These are phyloP conservation scores for Cutaneotrichosporon sp. DNA, from an alignment of 1,284 basidiomycete genomes.

Conservation along the genomic window DNA sequence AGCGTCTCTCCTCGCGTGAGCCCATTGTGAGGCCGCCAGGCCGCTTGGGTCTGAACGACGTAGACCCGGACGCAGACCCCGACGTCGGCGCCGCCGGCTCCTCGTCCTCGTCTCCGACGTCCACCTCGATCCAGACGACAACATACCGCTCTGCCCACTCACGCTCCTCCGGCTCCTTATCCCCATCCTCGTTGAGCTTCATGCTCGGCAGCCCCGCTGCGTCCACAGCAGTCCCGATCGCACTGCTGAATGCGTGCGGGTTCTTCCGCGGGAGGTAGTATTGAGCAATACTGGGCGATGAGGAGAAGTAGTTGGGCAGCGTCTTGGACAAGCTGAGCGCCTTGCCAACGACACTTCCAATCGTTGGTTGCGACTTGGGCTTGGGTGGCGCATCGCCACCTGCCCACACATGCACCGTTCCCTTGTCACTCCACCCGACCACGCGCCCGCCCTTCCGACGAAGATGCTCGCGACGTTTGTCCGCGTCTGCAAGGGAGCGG, in stretches of 20 bases:
- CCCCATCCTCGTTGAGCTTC: slow-evolving; percentile 37
- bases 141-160: slow-evolving; percentile 68
- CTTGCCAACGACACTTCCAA: slow-evolving; percentile 66
- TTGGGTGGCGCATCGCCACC: slow-evolving; percentile 26
- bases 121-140: slow-evolving; percentile 72
- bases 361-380: slow-evolving; percentile 49
- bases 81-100: slow-evolving; percentile 10
- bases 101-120: slow-evolving; percentile 48
- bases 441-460: slow-evolving; percentile 29
- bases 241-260: slow-evolving; percentile 41
- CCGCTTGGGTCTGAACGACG: slow-evolving; percentile 2
- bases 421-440: slow-evolving; percentile 78
- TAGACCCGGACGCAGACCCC: slow-evolving; percentile 10
- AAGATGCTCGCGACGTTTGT: slow-evolving; percentile 61
- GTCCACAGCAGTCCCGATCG: slow-evolving; percentile 47
- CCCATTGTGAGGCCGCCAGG: slow-evolving; percentile 18
- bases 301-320: slow-evolving; percentile 86
- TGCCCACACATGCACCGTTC: slow-evolving; percentile 81
- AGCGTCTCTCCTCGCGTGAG: slow-evolving; percentile 22
- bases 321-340: slow-evolving; percentile 55
- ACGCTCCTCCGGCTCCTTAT: slow-evolving; percentile 59
- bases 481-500: slow-evolving; percentile 49
- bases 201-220: slow-evolving; percentile 31
- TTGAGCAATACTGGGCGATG: slow-evolving; percentile 88
- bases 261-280: slow-evolving; percentile 70